A percentile compares a stretch with the other conserved stretches of the same genome.
phyloP scores from a whole-genome alignment of 2,329 filamentous ascomycete genomes.

The Trichoderma simmonsii region DNA sequence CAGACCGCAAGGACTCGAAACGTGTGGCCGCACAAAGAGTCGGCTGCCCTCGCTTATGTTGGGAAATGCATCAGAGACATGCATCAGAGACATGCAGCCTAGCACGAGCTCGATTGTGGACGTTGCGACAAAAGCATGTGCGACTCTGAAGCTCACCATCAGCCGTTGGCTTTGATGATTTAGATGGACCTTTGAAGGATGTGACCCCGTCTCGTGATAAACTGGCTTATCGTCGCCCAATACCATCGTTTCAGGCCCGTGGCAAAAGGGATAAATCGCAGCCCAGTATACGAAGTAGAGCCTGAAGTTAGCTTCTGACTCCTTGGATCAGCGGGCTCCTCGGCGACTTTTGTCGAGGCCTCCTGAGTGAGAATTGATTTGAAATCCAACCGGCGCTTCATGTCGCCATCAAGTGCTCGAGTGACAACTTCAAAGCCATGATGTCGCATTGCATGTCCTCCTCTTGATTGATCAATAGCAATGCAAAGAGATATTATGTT shows the following conservation, averaged over 20 bases:
- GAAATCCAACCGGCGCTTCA: neutral
- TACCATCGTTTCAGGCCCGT: neutral
- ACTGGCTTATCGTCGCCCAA: neutral
- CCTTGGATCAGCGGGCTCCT: neutral
- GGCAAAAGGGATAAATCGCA: neutral
- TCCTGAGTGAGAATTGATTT: neutral
- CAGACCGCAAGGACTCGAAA: neutral
- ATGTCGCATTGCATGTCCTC: neutral
- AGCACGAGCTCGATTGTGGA: neutral
- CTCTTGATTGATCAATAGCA: neutral
- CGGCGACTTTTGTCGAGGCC: constrained; percentile 1
- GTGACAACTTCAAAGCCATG: constrained; percentile 1
- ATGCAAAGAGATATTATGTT: neutral
- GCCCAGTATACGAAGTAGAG: neutral
- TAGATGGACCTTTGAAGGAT: neutral
- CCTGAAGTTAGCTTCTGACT: neutral
- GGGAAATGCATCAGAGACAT: neutral
- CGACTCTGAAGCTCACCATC: neutral
- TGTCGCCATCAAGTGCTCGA: constrained; percentile 7
- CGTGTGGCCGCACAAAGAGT: neutral
- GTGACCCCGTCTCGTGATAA: neutral
- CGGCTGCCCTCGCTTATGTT: neutral
- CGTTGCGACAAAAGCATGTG: neutral
- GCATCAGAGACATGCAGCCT: neutral
- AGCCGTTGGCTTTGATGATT: neutral